Evolutionary conservation across 2,329 filamentous ascomycete genomes (phyloP).

Genomic region (Ophiostoma tasmaniense): DNA sequence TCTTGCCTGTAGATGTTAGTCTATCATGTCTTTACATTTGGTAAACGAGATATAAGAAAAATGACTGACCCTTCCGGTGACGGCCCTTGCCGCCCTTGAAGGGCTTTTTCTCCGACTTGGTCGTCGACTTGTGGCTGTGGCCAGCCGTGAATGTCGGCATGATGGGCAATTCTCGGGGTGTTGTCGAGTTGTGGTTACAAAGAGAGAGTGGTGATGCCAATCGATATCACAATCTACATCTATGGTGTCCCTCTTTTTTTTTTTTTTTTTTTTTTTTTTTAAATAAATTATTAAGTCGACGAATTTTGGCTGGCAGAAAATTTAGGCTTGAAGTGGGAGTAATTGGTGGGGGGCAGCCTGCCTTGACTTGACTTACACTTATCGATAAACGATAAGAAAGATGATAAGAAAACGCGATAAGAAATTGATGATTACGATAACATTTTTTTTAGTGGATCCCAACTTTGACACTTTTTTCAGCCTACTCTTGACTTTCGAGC

Average conservation of each 20-base stretch:
- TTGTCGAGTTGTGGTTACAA: background rate
- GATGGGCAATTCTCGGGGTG: background rate
- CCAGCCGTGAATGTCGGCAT: constrained; percentile 36
- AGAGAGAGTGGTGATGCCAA: background rate
- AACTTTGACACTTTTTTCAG: constrained; percentile 2
- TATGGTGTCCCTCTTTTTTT: constrained; percentile 9
- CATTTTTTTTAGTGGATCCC: constrained; percentile 12
- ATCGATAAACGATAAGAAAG: constrained; percentile 13
- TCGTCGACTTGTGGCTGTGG: constrained; percentile 88
- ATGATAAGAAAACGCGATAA: background rate
- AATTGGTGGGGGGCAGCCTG: background rate
- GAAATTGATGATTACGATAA: constrained; percentile 14
- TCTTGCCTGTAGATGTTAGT: constrained; percentile 53
- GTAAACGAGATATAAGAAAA: background rate
- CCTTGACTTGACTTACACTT: background rate
- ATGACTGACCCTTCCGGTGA: constrained; percentile 16
- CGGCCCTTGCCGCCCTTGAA: constrained; percentile 87
- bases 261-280: constrained; percentile 3
- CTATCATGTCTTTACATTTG: background rate
- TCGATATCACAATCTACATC: constrained; percentile 1
- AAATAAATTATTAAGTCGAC: background rate
- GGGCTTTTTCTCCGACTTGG: constrained; percentile 77
- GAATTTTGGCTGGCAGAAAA: constrained; percentile 7
- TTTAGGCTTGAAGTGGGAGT: constrained; percentile 12
- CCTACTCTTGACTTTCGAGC: background rate